A percentile compares a stretch with the other conserved stretches of the same genome.
phyloP scores from a whole-genome alignment of 306 rosid species.

The Neltuma alba region DNA sequence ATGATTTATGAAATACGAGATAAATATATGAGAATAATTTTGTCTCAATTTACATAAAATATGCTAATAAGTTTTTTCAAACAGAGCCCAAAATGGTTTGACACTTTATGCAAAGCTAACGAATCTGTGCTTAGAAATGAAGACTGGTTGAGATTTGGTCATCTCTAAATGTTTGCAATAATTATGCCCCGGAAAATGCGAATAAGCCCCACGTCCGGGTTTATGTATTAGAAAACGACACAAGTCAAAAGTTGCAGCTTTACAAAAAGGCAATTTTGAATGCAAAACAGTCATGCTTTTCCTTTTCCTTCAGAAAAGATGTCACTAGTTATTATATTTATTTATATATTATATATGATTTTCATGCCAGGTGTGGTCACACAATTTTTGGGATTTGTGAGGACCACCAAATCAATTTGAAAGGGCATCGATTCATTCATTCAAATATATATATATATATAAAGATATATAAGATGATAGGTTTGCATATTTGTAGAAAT shows the following conservation, averaged over 20 bases:
- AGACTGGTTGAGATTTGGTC: neutral
- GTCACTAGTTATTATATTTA: neutral
- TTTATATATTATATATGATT: neutral
- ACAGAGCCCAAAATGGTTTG: neutral
- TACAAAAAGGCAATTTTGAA: slow-evolving; percentile 32
- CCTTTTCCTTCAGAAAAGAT: slow-evolving; percentile 16
- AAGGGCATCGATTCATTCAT: neutral
- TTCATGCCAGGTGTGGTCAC: slow-evolving; percentile 21
- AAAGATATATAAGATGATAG: neutral
- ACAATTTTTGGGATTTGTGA: slow-evolving; percentile 13
- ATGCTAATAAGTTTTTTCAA: too few species aligned
- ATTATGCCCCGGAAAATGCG: slow-evolving; percentile 30
- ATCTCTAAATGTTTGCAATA: slow-evolving; percentile 30
- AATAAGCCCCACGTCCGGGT: slow-evolving; percentile 20
- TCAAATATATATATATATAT: neutral
- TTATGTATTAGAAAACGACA: slow-evolving; percentile 36
- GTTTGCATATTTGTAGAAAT: neutral
- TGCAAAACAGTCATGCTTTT: slow-evolving; percentile 7
- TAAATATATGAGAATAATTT: too few species aligned
- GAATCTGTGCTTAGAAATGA: neutral
- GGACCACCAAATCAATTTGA: neutral
- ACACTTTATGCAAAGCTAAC: neutral
- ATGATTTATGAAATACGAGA: too few species aligned
- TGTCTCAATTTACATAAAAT: too few species aligned
- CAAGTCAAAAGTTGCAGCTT: slow-evolving; percentile 36